phyloP scores from a whole-genome alignment of 192 early-diverging fungal genomes.

The Podila epicladia region DNA sequence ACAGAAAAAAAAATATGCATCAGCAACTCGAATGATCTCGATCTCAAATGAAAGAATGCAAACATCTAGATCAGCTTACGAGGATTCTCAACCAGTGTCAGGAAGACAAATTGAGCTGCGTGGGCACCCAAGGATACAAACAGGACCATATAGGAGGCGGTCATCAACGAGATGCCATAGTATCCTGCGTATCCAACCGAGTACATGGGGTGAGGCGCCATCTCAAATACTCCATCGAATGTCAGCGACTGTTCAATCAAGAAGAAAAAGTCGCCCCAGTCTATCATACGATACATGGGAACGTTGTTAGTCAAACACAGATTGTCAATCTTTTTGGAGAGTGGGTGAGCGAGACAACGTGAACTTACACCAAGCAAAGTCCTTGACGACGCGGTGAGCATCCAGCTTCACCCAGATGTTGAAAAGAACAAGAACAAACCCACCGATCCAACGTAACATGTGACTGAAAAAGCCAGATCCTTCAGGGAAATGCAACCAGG shows the following conservation, averaged over 20 bases:
- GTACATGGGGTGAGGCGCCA: conserved; percentile 99
- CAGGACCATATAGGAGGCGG: conserved; percentile 90
- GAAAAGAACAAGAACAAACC: conserved; percentile 82
- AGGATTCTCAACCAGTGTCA: conserved; percentile 92
- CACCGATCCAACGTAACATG: conserved; percentile 80
- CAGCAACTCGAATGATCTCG: not conserved
- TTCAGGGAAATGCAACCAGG: conserved; percentile 79
- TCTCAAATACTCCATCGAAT: conserved; percentile 94
- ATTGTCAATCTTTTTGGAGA: not conserved
- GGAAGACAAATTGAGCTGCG: conserved; percentile 86
- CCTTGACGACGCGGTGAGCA: conserved; percentile 95
- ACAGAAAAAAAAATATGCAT: not conserved
- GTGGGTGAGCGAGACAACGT: not conserved
- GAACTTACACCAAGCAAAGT: conserved; percentile 96
- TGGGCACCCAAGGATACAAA: conserved; percentile 91
- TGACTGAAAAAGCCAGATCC: conserved; percentile 68
- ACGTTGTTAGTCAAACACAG: conserved; percentile 7
- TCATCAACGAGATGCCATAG: conserved; percentile 93
- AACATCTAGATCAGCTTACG: conserved; percentile 55
- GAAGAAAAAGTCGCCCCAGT: conserved; percentile 99
- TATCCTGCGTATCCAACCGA: conserved; percentile 98
- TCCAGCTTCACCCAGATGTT: conserved; percentile 97
- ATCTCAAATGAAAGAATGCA: not conserved
- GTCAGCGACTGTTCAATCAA: conserved; percentile 87
- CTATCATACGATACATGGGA: conserved; percentile 48